Conservation (phyloP, 164 flowering plant genomes). For the Aristolochia californica region DNA sequence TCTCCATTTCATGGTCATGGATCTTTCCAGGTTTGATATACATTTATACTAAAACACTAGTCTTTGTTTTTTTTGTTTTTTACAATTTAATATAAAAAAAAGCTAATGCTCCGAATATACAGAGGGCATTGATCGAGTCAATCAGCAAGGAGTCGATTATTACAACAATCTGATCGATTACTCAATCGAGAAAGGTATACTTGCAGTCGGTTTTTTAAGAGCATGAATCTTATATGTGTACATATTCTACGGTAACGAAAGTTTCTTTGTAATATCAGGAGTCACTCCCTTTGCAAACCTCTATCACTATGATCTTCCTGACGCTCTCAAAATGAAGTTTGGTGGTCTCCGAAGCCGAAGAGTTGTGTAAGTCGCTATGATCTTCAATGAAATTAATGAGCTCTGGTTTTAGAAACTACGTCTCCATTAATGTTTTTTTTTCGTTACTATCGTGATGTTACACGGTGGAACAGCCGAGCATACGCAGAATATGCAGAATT, state of each 20-base stretch:
- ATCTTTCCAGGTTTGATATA: constrained; percentile 25
- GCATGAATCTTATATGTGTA: too few relatives aligned
- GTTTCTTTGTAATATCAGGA: too few relatives aligned
- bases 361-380: constrained; percentile 47
- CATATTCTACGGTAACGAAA: too few relatives aligned
- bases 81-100: too few relatives aligned
- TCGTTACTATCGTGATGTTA: too few relatives aligned
- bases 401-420: too few relatives aligned
- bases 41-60: neutral
- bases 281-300: constrained; percentile 69
- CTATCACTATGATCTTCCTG: constrained; percentile 62
- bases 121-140: constrained; percentile 26
- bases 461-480: constrained; percentile 62
- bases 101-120: too few relatives aligned
- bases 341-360: constrained; percentile 27
- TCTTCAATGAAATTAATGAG: too few relatives aligned
- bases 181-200: constrained; percentile 16
- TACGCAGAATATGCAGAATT: constrained; percentile 62
- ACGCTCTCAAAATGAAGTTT: constrained; percentile 43
- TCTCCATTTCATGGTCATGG: constrained; percentile 43
- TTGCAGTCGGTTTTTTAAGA: too few relatives aligned
- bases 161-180: constrained; percentile 24
- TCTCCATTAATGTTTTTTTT: neutral
- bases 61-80: neutral
- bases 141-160: constrained; percentile 30